phyloP scores from a whole-genome alignment of 2,329 filamentous ascomycete species.

The Triangularia setosa region DNA sequence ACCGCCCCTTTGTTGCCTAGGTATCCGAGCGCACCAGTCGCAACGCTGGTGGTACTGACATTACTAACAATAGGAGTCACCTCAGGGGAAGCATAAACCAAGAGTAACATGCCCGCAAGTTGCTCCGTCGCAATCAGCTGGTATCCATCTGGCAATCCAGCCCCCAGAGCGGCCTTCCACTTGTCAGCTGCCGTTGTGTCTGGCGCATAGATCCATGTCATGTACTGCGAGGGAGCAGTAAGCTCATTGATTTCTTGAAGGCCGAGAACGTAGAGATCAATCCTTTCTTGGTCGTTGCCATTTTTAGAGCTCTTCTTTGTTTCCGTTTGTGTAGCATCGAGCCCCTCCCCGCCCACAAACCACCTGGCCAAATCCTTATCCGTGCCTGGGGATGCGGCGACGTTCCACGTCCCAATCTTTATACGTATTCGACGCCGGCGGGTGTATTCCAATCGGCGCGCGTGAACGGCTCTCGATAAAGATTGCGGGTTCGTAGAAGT shows the following conservation, averaged over 20 bases:
- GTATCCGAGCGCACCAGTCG: slow-evolving; percentile 86
- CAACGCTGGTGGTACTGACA: slow-evolving; percentile 77
- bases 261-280: slow-evolving; percentile 85
- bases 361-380: slow-evolving; percentile 84
- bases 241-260: slow-evolving; percentile 92
- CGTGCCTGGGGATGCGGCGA: slow-evolving; percentile 76
- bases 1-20: slow-evolving; percentile 96
- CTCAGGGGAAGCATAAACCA: slow-evolving; percentile 80
- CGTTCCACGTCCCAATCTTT: slow-evolving; percentile 95
- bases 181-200: slow-evolving; percentile 56
- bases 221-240: slow-evolving; percentile 71
- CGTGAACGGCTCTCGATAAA: slow-evolving; percentile 63
- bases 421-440: slow-evolving; percentile 70
- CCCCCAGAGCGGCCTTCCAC: slow-evolving; percentile 75
- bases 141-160: slow-evolving; percentile 74
- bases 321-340: slow-evolving; percentile 60
- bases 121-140: slow-evolving; percentile 75
- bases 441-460: slow-evolving; percentile 75
- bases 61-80: slow-evolving; percentile 72
- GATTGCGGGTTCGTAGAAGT: slow-evolving; percentile 48
- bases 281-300: slow-evolving; percentile 49
- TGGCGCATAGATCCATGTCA: slow-evolving; percentile 66
- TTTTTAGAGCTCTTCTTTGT: slow-evolving; percentile 42
- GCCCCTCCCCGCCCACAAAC: slow-evolving; percentile 76
- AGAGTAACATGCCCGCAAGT: slow-evolving; percentile 75